Conservation (phyloP, 768 basidiomycete genomes). For the Lanmaoa rubissima region DNA sequence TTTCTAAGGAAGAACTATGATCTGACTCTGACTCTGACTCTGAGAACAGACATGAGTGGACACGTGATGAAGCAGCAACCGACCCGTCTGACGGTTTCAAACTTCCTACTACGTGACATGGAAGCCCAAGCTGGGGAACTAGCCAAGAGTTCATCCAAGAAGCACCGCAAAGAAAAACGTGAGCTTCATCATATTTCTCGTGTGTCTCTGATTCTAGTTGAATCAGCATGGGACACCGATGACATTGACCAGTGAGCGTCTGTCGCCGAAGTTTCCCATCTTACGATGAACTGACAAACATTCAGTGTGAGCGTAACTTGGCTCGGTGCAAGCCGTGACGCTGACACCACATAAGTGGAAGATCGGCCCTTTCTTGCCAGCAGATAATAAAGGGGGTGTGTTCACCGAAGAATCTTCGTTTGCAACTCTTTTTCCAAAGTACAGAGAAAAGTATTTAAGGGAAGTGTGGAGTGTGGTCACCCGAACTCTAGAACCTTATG, state of each 20-base stretch:
- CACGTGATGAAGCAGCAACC: constrained; percentile 17
- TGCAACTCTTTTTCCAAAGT: constrained; percentile 97
- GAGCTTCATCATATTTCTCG: constrained; percentile 30
- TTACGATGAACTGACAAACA: neutral
- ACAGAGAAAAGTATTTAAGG: constrained; percentile 93
- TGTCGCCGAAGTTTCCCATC: constrained; percentile 1
- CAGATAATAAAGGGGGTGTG: constrained; percentile 77
- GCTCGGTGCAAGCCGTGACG: neutral
- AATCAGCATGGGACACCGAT: constrained; percentile 95
- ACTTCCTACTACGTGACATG: constrained; percentile 6
- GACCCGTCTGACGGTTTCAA: too few relatives aligned
- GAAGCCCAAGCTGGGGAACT: constrained; percentile 32
- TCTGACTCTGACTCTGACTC: too few relatives aligned
- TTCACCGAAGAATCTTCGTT: constrained; percentile 97
- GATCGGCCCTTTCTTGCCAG: constrained; percentile 70
- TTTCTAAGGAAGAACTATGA: neutral
- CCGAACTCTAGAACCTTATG: constrained; percentile 76
- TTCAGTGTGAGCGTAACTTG: constrained; percentile 42
- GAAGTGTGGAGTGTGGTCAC: constrained; percentile 95
- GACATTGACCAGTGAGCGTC: constrained; percentile 95
- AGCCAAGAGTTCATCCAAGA: constrained; percentile 78
- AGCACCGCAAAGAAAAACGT: constrained; percentile 95
- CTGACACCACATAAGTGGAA: constrained; percentile 65
- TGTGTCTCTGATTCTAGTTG: constrained; percentile 17
- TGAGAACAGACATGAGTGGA: neutral